A percentile compares a stretch with the other conserved stretches of the same genome.
phyloP scores from a whole-genome alignment of 2,329 filamentous ascomycete species.

The Ambrosiella beaveri region DNA sequence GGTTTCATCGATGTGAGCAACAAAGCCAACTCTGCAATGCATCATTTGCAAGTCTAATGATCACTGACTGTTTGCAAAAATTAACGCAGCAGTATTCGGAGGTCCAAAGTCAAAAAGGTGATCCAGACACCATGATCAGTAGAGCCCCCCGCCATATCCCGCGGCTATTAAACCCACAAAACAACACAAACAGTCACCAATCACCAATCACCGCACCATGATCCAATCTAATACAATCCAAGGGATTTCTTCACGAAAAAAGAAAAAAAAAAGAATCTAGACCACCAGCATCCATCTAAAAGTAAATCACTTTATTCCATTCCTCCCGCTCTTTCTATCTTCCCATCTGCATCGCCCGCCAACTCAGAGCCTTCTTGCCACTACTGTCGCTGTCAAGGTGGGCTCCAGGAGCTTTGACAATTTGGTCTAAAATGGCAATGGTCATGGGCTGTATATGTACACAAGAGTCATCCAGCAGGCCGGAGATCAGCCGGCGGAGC shows the following conservation, averaged over 20 bases:
- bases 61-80: too few relatives aligned
- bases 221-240: neutral
- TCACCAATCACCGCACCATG: neutral
- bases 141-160: neutral
- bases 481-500: neutral
- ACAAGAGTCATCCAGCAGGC: neutral
- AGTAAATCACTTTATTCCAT: neutral
- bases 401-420: neutral
- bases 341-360: neutral
- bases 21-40: neutral
- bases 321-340: neutral
- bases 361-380: neutral
- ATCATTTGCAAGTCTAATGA: too few relatives aligned
- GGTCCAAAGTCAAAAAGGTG: neutral
- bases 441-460: neutral
- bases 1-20: neutral
- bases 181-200: neutral
- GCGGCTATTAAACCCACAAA: neutral
- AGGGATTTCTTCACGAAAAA: neutral
- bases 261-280: neutral
- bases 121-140: neutral
- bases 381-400: neutral
- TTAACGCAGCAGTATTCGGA: neutral
- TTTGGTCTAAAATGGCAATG: neutral
- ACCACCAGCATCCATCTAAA: neutral